Percentiles rank a stretch among this genome's conserved stretches.
phyloP scores from a whole-genome alignment of 176 grass and related monocot genomes.

The Hsuehochloa calcarea region DNA sequence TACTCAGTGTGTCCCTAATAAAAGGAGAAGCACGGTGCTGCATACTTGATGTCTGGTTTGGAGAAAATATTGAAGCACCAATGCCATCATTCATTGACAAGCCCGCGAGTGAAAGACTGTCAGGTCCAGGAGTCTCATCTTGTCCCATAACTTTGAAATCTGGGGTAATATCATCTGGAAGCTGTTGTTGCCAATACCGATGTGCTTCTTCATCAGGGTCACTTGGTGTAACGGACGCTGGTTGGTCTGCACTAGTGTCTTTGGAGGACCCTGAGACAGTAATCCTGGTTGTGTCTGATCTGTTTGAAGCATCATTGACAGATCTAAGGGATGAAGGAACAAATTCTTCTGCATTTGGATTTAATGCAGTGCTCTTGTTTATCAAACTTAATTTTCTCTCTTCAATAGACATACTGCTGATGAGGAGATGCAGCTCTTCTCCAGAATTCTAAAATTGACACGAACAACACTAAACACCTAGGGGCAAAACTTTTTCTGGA shows the following conservation, averaged over 20 bases:
- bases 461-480: neutral
- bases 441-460: constrained; percentile 17
- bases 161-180: constrained; percentile 94
- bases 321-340: constrained; percentile 91
- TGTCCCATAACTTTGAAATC: constrained; percentile 72
- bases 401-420: constrained; percentile 40
- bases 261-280: constrained; percentile 42
- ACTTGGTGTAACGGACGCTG: constrained; percentile 50
- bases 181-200: constrained; percentile 81
- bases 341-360: constrained; percentile 97
- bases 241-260: constrained; percentile 47
- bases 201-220: constrained; percentile 89
- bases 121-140: constrained; percentile 63
- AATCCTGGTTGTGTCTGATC: constrained; percentile 38
- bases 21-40: constrained; percentile 54
- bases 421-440: constrained; percentile 19
- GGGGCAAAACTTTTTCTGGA: constrained; percentile 16
- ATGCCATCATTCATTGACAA: constrained; percentile 71
- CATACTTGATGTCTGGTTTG: constrained; percentile 46
- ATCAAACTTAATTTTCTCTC: constrained; percentile 60
- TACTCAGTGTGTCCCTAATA: constrained; percentile 36
- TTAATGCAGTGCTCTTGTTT: constrained; percentile 69
- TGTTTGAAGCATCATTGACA: constrained; percentile 50
- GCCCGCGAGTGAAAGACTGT: constrained; percentile 62
- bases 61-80: constrained; percentile 61